Evolutionary conservation across 2,329 filamentous ascomycete genomes (phyloP), one percentile per base, ranked within the genome.

Genomic region (Byssothecium circinans): DNA sequence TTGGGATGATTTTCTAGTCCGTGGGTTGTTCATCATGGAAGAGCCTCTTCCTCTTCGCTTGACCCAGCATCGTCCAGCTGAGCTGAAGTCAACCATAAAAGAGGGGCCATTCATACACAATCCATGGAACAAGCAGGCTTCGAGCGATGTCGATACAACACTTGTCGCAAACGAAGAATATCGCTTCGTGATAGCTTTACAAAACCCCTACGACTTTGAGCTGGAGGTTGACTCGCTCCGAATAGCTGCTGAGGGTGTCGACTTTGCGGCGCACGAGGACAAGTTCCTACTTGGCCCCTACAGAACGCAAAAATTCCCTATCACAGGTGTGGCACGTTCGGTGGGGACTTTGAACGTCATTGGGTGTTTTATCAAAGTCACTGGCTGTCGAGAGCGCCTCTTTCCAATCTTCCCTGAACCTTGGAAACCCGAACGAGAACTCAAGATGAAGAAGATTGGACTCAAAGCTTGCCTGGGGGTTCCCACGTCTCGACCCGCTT

Each of bases 1-100:
- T 66, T 99, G 94, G 94, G 94, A 99, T 68, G 90, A 96, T 62
- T 97, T 97, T 60, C 77, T 99, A 8, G 81, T 99, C 38, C 85
- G 94, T 84, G 84, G 53, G 76, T 95, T 58, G 45, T 75, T 95
- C 35, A 82, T 91, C 41, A 77, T 87, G 19, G 67, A 71, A 30
- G 65, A 68, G 49, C 48, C 60, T 2, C 35, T 55, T 32, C 49
- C 58, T 10, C 42, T 69, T 3, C 58, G 62, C 5, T 41, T 71
- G 8, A 70, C 59, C 3, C 64, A 67, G 30, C 67, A 69, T 43
- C 64, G 61, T 17, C 60, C 65, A n/a, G 58, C 58, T 10, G 68
- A 70, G 41, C 56, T 71, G 20, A 62, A 68, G 39, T 35, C 54
- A 7, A 51, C 56, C 2, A 73, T 44, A 74, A 79, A 54, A 38